These are phyloP conservation scores for Closterium sp. DNA, from an alignment of 139 green algal genomes.

Conservation along the genomic window DNA sequence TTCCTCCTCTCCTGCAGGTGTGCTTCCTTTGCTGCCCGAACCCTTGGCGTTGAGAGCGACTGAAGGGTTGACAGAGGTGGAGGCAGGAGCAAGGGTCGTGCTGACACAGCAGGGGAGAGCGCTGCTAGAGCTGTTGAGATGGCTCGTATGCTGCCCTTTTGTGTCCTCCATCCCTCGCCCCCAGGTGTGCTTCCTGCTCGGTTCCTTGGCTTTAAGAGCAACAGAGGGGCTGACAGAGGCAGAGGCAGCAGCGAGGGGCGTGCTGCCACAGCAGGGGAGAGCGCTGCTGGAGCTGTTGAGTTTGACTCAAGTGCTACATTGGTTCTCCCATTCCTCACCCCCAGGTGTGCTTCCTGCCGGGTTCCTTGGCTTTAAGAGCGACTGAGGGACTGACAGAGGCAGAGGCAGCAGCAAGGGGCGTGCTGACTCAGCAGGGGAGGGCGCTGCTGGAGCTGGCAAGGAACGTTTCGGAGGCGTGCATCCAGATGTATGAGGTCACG, in stretches of 20 bases:
- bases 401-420: not conserved
- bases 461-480: conserved; percentile 31
- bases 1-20: not conserved
- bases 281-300: not conserved
- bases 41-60: conserved; percentile 63
- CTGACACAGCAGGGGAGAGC: conserved; percentile 6
- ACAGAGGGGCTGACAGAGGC: too few relatives aligned
- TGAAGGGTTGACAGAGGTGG: not conserved
- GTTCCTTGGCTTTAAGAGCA: conserved; percentile 62
- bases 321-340: not conserved
- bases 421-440: conserved; percentile 11
- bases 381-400: conserved; percentile 21
- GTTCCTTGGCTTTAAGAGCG: conserved; percentile 62
- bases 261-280: not conserved
- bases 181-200: conserved; percentile 67
- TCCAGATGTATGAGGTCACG: too few relatives aligned
- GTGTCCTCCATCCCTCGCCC: not conserved
- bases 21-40: conserved; percentile 69
- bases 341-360: conserved; percentile 68
- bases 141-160: not conserved
- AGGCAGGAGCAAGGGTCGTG: not conserved
- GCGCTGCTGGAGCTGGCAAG: conserved; percentile 11
- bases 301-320: too few relatives aligned
- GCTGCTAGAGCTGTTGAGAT: not conserved
- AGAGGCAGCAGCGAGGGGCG: too few relatives aligned